Evolutionary conservation across 2,329 filamentous ascomycete genomes (phyloP).

Genomic region (Nothophoma quercina): DNA sequence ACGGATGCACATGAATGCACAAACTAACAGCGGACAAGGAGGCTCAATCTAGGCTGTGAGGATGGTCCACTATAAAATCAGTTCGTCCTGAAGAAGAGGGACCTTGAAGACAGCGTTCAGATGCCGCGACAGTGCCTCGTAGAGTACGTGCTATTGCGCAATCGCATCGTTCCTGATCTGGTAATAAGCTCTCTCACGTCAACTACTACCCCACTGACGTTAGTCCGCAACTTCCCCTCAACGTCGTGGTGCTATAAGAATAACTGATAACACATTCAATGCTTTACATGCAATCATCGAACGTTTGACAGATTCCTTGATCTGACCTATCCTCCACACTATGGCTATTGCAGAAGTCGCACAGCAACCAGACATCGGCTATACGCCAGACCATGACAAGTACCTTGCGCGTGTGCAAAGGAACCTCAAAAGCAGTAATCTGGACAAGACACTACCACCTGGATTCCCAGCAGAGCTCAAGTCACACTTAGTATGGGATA

Average conservation of each 20-base stretch:
- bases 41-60: too few species aligned
- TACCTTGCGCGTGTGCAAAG: conserved; percentile 61
- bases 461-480: conserved; percentile 61
- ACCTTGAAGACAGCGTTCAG: too few species aligned
- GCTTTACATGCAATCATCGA: background rate
- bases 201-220: conserved; percentile 24
- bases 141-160: too few species aligned
- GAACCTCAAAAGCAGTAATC: conserved; percentile 53
- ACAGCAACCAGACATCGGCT: conserved; percentile 65
- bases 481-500: conserved; percentile 66
- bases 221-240: background rate
- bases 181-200: conserved; percentile 19
- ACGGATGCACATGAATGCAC: too few species aligned
- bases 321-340: background rate
- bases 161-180: conserved; percentile 4
- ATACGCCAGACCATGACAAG: conserved; percentile 62
- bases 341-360: conserved; percentile 28
- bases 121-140: too few species aligned
- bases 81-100: too few species aligned
- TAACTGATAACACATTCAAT: background rate
- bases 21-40: too few species aligned
- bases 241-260: background rate
- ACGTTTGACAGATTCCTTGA: background rate
- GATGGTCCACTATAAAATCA: too few species aligned
- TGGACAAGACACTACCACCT: conserved; percentile 52